phyloP scores from a whole-genome alignment of 2,329 filamentous ascomycete species.

The Ceratocystiopsis minuta region DNA sequence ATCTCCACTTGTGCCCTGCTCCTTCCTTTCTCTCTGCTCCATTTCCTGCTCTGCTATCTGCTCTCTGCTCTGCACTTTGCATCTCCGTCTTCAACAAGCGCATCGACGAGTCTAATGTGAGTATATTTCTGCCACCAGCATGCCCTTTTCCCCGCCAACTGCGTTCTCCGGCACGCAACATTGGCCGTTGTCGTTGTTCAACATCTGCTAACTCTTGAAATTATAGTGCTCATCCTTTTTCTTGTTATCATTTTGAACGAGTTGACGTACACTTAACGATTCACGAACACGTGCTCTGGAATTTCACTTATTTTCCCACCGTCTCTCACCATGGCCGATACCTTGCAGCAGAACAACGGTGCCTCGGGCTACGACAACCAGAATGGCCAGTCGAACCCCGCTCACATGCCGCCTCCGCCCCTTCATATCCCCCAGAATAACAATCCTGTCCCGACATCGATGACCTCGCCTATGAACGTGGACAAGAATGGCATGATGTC shows the following conservation, averaged over 20 bases:
- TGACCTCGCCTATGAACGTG: slow-evolving; percentile 69
- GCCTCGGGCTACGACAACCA: slow-evolving; percentile 66
- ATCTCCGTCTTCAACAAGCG: too few relatives aligned
- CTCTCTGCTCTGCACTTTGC: too few relatives aligned
- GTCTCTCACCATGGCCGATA: slow-evolving; percentile 54
- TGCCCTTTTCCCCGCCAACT: too few relatives aligned
- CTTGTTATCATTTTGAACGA: slow-evolving; percentile 4
- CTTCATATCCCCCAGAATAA: slow-evolving; percentile 92
- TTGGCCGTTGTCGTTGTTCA: too few relatives aligned
- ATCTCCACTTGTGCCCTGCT: too few relatives aligned
- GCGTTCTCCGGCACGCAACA: too few relatives aligned
- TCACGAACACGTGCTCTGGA: not conserved
- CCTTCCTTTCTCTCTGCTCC: too few relatives aligned
- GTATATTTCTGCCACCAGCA: too few relatives aligned
- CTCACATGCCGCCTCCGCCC: slow-evolving; percentile 77
- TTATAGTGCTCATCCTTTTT: not conserved
- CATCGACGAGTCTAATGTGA: too few relatives aligned
- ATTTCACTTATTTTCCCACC: not conserved
- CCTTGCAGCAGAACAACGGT: slow-evolving; percentile 47
- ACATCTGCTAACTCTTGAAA: too few relatives aligned
- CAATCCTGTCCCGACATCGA: slow-evolving; percentile 83
- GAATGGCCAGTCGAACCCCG: slow-evolving; percentile 49
- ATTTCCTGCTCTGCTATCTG: too few relatives aligned
- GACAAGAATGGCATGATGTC: slow-evolving; percentile 56
- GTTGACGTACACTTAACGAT: not conserved